Evolutionary conservation across 1,284 basidiomycete genomes (phyloP).

Genomic region (Sporisorium reilianum): DNA sequence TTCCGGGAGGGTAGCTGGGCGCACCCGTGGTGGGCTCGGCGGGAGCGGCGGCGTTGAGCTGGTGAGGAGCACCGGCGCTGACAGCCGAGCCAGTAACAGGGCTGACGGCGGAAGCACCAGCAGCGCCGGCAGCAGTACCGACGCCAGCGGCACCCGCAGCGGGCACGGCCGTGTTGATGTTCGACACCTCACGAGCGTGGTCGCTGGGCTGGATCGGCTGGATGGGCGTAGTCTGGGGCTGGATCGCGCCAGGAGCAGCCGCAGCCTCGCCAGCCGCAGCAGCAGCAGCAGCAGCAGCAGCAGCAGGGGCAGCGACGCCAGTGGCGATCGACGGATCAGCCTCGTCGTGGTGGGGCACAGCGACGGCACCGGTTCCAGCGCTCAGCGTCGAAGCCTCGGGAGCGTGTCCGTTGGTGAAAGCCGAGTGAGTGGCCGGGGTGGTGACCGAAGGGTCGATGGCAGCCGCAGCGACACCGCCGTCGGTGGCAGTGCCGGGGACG

Average conservation of each 20-base stretch:
- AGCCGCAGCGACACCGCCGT: conserved; percentile 35
- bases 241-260: conserved; percentile 31
- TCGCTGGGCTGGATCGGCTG: conserved; percentile 36
- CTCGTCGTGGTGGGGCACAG: conserved; percentile 20
- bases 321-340: conserved; percentile 36
- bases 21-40: conserved; percentile 3
- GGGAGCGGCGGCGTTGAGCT: conserved; percentile 23
- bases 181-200: conserved; percentile 23
- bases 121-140: conserved; percentile 10
- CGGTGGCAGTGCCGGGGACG: conserved; percentile 20
- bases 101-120: conserved; percentile 13
- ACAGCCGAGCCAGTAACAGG: conserved; percentile 21
- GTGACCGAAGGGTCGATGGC: conserved; percentile 36
- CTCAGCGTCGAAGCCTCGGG: conserved; percentile 30
- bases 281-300: conserved; percentile 13
- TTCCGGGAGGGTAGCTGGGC: conserved; percentile 15
- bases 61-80: conserved; percentile 19
- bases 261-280: conserved; percentile 3
- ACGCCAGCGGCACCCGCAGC: conserved; percentile 17
- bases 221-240: conserved; percentile 33
- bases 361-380: conserved; percentile 39
- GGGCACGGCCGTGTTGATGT: conserved; percentile 37
- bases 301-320: conserved; percentile 18
- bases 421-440: conserved; percentile 21
- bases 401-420: conserved; percentile 24